Evolutionary conservation across 257 asterid genomes (phyloP).

Genomic region (Capsicum baccatum): DNA sequence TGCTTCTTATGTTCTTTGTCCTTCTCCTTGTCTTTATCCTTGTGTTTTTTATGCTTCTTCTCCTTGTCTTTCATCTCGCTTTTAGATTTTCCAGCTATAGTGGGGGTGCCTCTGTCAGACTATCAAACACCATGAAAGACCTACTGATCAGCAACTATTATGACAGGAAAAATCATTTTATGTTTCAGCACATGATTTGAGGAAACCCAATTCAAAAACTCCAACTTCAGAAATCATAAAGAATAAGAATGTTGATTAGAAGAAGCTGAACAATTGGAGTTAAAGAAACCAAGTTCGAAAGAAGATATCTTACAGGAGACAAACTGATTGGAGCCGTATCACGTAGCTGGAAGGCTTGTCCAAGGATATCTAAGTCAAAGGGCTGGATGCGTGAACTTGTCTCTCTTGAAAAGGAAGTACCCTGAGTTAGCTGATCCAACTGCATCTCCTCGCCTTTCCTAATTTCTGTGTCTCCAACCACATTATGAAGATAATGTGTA

Average conservation of each 20-base stretch:
- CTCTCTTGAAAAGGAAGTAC: conserved; percentile 65
- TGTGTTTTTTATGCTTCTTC: conserved; percentile 90
- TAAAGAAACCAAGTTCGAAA: conserved; percentile 37
- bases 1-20: conserved; percentile 95
- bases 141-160: conserved; percentile 36
- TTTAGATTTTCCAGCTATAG: conserved; percentile 78
- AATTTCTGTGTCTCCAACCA: conserved; percentile 94
- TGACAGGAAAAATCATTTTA: conserved; percentile 14
- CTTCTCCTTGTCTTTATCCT: conserved; percentile 63
- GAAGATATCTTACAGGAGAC: conserved; percentile 64
- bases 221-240: neutral
- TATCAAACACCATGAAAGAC: conserved; percentile 44
- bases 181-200: neutral
- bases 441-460: conserved; percentile 98
- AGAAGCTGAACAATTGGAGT: conserved; percentile 14
- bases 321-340: conserved; percentile 81
- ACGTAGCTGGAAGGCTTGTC: conserved; percentile 86
- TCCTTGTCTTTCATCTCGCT: conserved; percentile 88
- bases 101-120: conserved; percentile 96
- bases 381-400: conserved; percentile 69
- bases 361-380: conserved; percentile 72
- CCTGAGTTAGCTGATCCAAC: conserved; percentile 80
- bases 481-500: conserved; percentile 91
- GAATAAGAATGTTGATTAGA: neutral
- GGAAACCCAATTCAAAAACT: neutral